Evolutionary conservation across 768 basidiomycete genomes (phyloP), one percentile per base, ranked within the genome.

Genomic region (Piloderma croceum): DNA sequence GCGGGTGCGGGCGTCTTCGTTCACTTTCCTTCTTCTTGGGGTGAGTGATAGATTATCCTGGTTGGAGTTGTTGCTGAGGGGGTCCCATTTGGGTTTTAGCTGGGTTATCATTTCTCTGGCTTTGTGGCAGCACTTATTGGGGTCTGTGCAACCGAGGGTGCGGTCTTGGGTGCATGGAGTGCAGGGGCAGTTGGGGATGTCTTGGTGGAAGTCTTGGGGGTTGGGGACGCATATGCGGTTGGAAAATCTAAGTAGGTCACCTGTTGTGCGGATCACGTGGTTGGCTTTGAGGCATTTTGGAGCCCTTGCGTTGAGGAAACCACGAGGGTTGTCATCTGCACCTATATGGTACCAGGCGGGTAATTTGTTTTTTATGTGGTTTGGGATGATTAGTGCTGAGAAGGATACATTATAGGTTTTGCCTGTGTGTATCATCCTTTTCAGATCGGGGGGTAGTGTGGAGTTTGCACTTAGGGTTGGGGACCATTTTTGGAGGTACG

Each of bases 401-500:
- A 29, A 9, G 15, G 10, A 15, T 29, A 29, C 27, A 9, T 29
- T 29, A 29, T 29, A 29, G 10, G 9, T 29, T 9, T 15, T 9
- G 9, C 10, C 27, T 15, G 15, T 15, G 9, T 29, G 9, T 9
- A 29, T 29, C 27, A 29, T 29, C 15, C 27, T 9, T 15, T 15
- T 29, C 10, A 29, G 27, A 15, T 15, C 27, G 9, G 15, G 9
- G 15, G 27, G 27, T 29, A 29, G 27, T 9, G 9, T 29, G n/a
- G n/a, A n/a, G n/a, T n/a, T n/a, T n/a, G 3, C 44, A 25, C 18
- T 40, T 15, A 24, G 15, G 10, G 10, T 40, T 15, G 39, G 11
- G 15, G 35, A 44, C 59, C 61, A 65, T 5, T 36, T 45, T 41
- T 65, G 63, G 1, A 57, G 45, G 43, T 61, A 58, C 2, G 44